Evolutionary conservation across 2,329 filamentous ascomycete species (phyloP).

Genomic region (Fusarium papillatum): DNA sequence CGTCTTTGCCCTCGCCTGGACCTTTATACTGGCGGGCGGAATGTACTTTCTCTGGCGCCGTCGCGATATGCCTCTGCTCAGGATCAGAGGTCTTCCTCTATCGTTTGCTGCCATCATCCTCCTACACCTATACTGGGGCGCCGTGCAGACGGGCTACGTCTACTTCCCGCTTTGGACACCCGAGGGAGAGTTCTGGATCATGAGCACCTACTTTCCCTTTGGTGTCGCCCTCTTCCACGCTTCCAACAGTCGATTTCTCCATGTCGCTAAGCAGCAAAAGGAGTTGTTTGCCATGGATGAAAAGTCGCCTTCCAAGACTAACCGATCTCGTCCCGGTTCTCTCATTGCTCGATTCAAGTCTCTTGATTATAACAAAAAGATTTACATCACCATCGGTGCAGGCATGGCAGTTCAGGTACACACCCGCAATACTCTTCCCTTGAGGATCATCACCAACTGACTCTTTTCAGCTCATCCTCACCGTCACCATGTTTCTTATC

Average conservation of each 20-base stretch:
- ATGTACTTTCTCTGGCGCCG: conserved; percentile 57
- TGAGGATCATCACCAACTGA: neutral
- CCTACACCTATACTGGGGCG: conserved; percentile 59
- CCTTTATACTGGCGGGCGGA: conserved; percentile 52
- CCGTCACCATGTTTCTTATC: conserved; percentile 71
- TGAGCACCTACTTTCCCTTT: conserved; percentile 74
- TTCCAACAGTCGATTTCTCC: conserved; percentile 71
- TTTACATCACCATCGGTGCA: conserved; percentile 63
- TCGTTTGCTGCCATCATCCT: conserved; percentile 56
- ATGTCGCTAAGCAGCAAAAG: conserved; percentile 68
- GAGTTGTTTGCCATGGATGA: conserved; percentile 49
- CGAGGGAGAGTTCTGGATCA: conserved; percentile 74
- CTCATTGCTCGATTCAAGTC: conserved; percentile 53
- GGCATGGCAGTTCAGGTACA: conserved; percentile 70
- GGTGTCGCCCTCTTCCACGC: conserved; percentile 77
- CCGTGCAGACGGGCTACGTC: conserved; percentile 54
- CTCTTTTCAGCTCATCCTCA: conserved; percentile 64
- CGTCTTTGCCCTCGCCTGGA: conserved; percentile 54
- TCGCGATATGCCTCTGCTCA: conserved; percentile 56
- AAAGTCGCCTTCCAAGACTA: conserved; percentile 12
- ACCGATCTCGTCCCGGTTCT: conserved; percentile 31
- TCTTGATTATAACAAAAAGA: conserved; percentile 62
- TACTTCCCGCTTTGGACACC: conserved; percentile 60
- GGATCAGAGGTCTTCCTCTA: conserved; percentile 56
- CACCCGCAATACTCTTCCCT: rapidly evolving